Base-by-base conservation (phyloP, 768 basidiomycete species). In the Hirschioporus abietinus region DNA sequence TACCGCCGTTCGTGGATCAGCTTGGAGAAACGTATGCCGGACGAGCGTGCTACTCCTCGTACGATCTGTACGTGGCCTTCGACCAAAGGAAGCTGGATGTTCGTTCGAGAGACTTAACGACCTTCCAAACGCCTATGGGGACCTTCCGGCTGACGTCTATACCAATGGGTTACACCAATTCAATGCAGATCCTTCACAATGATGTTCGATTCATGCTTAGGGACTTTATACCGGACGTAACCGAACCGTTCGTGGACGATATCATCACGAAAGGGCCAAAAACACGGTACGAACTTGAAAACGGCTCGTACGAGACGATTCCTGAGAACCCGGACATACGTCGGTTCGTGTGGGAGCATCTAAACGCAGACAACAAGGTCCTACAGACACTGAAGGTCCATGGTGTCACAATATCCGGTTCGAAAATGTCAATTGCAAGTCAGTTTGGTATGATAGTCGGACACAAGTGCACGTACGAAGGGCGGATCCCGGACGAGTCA, bases 301-400 rank as follows among this genome's bases (percentile, higher is more conserved):
- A 72, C 65, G 66, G 66, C 17, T 18, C 1, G 10, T 67, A 61
- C 58, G 72, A 77, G 34, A 64, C 64, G 0, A 68, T 76, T 20
- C 66, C 72, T 1, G 70, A 70, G 18, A 78, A 78, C 63, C 71
- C 70, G 1, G 67, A 70, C 1, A 76, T 78, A 24, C 65, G 76
- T 0, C 65, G 70, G 0, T 79, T 78, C 60, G 66, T 79, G 0
- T 80, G 77, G 77, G 78, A 80, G 68, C 79, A 82, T 66, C 68
- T 77, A 1, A 25, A 72, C 4, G 72, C 75, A 59, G 64, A 79
- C 25, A 77, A 82, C 64, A 67, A 76, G 2, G 68, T 81, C 18
- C 67, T 81, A 0, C 74, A 77, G 30, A 64, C 74, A 0, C 71
- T 82, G 1, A 74, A 71, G 12, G 60, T 66, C 61, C 30, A 42